Percentiles rank a stretch among this genome's conserved stretches.
phyloP scores from a whole-genome alignment of 1,139 yeast genomes.

The Sugiyamaella neomexicana region DNA sequence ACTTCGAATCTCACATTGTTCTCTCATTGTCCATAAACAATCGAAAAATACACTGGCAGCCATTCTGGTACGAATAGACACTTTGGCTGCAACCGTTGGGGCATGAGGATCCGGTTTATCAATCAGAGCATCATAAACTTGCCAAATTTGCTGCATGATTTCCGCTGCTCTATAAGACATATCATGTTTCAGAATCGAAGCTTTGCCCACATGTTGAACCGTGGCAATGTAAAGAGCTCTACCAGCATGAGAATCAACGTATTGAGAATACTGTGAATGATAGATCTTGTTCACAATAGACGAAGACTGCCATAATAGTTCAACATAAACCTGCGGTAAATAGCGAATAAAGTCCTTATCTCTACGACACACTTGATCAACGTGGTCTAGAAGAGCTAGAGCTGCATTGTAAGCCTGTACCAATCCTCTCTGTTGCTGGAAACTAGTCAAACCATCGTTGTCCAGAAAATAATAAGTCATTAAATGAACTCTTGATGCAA shows the following conservation, averaged over 20 bases:
- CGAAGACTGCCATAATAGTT: constrained; percentile 89
- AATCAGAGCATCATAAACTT: constrained; percentile 62
- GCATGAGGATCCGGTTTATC: constrained; percentile 21
- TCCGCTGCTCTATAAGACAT: constrained; percentile 92
- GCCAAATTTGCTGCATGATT: constrained; percentile 94
- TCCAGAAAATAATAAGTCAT: constrained; percentile 81
- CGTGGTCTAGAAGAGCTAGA: constrained; percentile 65
- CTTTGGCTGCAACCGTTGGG: constrained; percentile 40
- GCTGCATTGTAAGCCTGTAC: constrained; percentile 80
- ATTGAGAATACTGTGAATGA: constrained; percentile 67
- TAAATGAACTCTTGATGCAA: constrained; percentile 75
- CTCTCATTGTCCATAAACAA: constrained; percentile 77
- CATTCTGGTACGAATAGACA: constrained; percentile 77
- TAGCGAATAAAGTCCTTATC: constrained; percentile 68
- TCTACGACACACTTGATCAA: constrained; percentile 57
- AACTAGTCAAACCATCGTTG: constrained; percentile 48
- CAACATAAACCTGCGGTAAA: constrained; percentile 78
- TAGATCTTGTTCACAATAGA: constrained; percentile 76
- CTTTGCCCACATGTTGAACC: constrained; percentile 66
- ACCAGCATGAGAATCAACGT: constrained; percentile 71
- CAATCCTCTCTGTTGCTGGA: constrained; percentile 72
- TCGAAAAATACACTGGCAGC: constrained; percentile 92
- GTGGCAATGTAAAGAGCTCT: constrained; percentile 70
- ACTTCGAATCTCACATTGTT: constrained; percentile 65
- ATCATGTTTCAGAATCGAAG: constrained; percentile 86